Percentiles rank a stretch among this genome's conserved stretches.
Conservation (phyloP, 1,284 basidiomycete genomes). For the Golubevia pallescens region DNA sequence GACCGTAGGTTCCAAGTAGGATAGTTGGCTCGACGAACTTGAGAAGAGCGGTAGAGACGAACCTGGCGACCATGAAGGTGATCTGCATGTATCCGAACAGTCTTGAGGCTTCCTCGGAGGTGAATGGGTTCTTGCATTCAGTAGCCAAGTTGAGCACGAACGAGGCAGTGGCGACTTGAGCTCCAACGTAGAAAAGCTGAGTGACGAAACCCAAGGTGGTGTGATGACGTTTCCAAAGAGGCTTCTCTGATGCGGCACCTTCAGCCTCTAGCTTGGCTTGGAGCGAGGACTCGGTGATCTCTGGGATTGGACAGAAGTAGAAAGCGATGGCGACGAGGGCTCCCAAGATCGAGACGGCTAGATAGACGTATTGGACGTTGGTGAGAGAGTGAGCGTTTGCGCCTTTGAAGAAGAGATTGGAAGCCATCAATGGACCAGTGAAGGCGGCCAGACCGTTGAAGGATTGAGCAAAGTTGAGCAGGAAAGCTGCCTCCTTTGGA, state of each 20-base stretch:
- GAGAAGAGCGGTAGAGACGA: constrained; percentile 69
- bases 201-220: constrained; percentile 73
- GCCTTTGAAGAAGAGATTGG: constrained; percentile 76
- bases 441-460: constrained; percentile 82
- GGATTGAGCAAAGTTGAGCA: constrained; percentile 80
- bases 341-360: constrained; percentile 75
- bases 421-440: constrained; percentile 79
- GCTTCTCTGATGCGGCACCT: constrained; percentile 68
- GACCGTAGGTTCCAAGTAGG: constrained; percentile 66
- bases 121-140: constrained; percentile 72
- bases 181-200: constrained; percentile 67
- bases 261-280: constrained; percentile 69
- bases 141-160: constrained; percentile 76
- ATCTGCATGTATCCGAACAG: constrained; percentile 77
- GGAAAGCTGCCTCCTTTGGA: constrained; percentile 76
- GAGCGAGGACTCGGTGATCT: constrained; percentile 71
- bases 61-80: constrained; percentile 75
- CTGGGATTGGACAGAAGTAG: constrained; percentile 76
- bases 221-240: constrained; percentile 76
- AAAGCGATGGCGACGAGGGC: constrained; percentile 74
- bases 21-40: constrained; percentile 73
- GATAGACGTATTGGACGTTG: constrained; percentile 82
- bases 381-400: constrained; percentile 72
- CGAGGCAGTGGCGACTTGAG: constrained; percentile 76
- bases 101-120: constrained; percentile 70